These are phyloP conservation scores for Farysia itapuensis DNA, from an alignment of 1,284 basidiomycete species.

Conservation along the genomic window DNA sequence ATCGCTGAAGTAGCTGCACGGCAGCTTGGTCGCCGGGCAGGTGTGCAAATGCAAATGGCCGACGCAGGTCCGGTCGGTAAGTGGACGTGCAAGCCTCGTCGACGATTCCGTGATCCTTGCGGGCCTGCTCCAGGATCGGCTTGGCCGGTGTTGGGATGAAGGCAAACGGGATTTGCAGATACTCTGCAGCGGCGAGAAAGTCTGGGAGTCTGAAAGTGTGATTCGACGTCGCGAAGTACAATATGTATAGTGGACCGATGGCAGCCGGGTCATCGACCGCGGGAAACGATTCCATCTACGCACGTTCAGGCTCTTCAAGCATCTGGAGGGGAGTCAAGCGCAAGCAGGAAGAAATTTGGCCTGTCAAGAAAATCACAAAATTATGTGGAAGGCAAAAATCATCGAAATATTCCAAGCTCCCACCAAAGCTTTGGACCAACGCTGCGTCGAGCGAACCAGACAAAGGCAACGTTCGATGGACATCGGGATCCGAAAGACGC, in stretches of 20 bases:
- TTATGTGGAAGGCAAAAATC: too few species aligned
- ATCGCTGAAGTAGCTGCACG: conserved; percentile 72
- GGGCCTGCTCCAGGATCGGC: conserved; percentile 16
- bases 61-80: conserved; percentile 30
- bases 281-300: conserved; percentile 19
- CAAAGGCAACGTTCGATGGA: too few species aligned
- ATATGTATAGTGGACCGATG: conserved; percentile 47
- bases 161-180: conserved; percentile 41
- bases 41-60: conserved; percentile 43
- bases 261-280: conserved; percentile 19
- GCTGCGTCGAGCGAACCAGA: too few species aligned
- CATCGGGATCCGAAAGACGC: too few species aligned
- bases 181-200: conserved; percentile 44
- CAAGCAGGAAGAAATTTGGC: too few species aligned
- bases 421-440: too few species aligned
- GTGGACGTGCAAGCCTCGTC: conserved; percentile 14
- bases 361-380: too few species aligned
- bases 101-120: conserved; percentile 9
- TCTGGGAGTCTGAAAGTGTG: conserved; percentile 50
- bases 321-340: too few species aligned
- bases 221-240: conserved; percentile 50
- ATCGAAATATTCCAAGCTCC: too few species aligned
- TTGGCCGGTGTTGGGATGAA: conserved; percentile 44
- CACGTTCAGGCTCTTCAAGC: too few species aligned
- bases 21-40: conserved; percentile 67